Percentiles rank a stretch among this genome's conserved stretches.
phyloP scores from a whole-genome alignment of 208 protist genomes.

The Leishmania martiniquensis region DNA sequence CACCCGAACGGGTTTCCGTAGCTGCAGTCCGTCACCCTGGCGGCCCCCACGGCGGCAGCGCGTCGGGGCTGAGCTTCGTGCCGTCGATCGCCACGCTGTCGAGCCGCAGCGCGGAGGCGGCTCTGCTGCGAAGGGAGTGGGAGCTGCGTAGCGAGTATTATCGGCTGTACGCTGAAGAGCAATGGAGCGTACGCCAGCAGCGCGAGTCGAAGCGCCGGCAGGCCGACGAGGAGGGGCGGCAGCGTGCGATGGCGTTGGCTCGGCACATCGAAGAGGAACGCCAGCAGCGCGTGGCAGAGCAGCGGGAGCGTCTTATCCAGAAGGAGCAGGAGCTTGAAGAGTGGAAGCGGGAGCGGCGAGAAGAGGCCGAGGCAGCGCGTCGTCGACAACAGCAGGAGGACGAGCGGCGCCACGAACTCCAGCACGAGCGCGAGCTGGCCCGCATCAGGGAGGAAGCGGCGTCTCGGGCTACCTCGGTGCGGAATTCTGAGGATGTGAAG shows the following conservation, averaged over 20 bases:
- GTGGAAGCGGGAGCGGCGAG: slow-evolving; percentile 74
- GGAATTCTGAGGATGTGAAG: slow-evolving; percentile 40
- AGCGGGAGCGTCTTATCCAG: slow-evolving; percentile 68
- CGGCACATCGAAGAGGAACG: slow-evolving; percentile 67
- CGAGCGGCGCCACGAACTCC: slow-evolving; percentile 68
- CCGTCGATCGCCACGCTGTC: neutral
- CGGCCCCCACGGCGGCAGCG: slow-evolving; percentile 2
- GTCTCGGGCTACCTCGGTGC: slow-evolving; percentile 27
- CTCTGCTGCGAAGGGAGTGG: slow-evolving; percentile 65
- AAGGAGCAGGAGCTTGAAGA: slow-evolving; percentile 84
- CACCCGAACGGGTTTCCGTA: slow-evolving; percentile 3
- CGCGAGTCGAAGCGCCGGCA: slow-evolving; percentile 43
- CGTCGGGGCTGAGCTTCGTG: neutral
- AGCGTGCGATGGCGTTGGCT: slow-evolving; percentile 49
- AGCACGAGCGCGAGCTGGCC: slow-evolving; percentile 73
- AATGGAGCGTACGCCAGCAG: slow-evolving; percentile 43
- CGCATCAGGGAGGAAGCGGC: slow-evolving; percentile 69
- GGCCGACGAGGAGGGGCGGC: slow-evolving; percentile 62
- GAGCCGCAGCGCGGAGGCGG: slow-evolving; percentile 42
- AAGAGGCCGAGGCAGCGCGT: slow-evolving; percentile 53
- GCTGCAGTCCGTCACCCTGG: slow-evolving; percentile 1
- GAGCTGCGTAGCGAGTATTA: slow-evolving; percentile 70
- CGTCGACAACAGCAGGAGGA: slow-evolving; percentile 60
- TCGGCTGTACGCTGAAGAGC: slow-evolving; percentile 51
- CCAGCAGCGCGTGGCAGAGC: slow-evolving; percentile 56